These are phyloP conservation scores for Carex scoparia DNA, from an alignment of 176 grass and related monocot genomes.

Conservation along the genomic window DNA sequence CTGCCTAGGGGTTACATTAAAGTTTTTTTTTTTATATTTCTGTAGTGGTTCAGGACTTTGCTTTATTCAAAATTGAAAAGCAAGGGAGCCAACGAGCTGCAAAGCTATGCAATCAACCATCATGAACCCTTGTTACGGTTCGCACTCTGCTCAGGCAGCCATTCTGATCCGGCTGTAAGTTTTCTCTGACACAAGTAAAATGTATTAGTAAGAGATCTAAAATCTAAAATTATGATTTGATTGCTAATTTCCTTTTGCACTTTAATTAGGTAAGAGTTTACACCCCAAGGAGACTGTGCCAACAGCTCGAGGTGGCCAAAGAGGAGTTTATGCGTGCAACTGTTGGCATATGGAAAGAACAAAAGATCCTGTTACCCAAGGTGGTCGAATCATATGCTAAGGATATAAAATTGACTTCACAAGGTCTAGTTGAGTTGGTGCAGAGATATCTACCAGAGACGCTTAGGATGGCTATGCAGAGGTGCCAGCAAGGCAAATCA, in stretches of 20 bases:
- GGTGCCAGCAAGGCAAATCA: slow-evolving; percentile 64
- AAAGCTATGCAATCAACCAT: slow-evolving; percentile 78
- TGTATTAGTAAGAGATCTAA: background rate
- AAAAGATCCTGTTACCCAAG: slow-evolving; percentile 85
- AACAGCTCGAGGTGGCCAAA: slow-evolving; percentile 80
- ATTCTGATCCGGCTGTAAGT: slow-evolving; percentile 98
- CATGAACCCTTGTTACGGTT: slow-evolving; percentile 84
- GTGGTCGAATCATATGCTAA: slow-evolving; percentile 70
- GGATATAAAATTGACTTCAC: slow-evolving; percentile 65
- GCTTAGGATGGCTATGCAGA: slow-evolving; percentile 72
- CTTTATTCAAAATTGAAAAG: slow-evolving; percentile 91
- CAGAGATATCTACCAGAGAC: slow-evolving; percentile 77
- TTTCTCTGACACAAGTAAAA: background rate
- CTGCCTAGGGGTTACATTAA: background rate
- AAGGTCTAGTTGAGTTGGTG: slow-evolving; percentile 76
- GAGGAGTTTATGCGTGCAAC: slow-evolving; percentile 90
- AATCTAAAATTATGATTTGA: background rate
- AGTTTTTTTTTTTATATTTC: slow-evolving; percentile 22
- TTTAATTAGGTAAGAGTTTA: slow-evolving; percentile 70
- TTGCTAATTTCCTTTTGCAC: slow-evolving; percentile 7
- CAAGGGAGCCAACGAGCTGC: slow-evolving; percentile 65
- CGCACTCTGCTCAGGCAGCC: slow-evolving; percentile 96
- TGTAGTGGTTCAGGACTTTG: slow-evolving; percentile 85
- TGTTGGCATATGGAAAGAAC: slow-evolving; percentile 75
- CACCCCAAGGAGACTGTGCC: slow-evolving; percentile 60